phyloP scores from a whole-genome alignment of 2,329 filamentous ascomycete genomes.

The Ceratocystis lukuohia region DNA sequence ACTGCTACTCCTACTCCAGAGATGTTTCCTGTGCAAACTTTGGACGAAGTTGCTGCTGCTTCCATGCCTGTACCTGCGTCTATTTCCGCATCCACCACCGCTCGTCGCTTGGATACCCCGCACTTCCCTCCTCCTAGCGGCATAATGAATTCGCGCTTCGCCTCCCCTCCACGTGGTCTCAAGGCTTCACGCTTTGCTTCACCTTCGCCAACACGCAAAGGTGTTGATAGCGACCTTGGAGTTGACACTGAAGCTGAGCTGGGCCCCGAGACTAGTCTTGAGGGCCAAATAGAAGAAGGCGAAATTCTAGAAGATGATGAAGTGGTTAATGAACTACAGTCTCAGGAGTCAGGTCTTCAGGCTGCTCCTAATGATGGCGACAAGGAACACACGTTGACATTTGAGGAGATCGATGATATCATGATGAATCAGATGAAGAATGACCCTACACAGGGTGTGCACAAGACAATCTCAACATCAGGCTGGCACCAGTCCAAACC shows the following conservation, averaged over 20 bases:
- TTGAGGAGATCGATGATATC: constrained; percentile 81
- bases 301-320: constrained; percentile 21
- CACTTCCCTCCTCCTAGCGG: constrained; percentile 19
- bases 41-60: not conserved
- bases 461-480: constrained; percentile 36
- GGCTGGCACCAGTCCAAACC: constrained; percentile 36
- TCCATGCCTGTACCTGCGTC: constrained; percentile 19
- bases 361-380: constrained; percentile 23
- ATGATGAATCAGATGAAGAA: constrained; percentile 86
- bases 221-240: constrained; percentile 22
- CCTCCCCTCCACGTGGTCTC: constrained; percentile 29
- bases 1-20: constrained; percentile 20
- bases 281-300: constrained; percentile 24
- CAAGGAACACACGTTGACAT: constrained; percentile 35
- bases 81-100: not conserved
- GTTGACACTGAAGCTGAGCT: not conserved
- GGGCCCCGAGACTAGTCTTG: constrained; percentile 31
- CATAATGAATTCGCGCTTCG: constrained; percentile 37
- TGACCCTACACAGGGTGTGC: constrained; percentile 61
- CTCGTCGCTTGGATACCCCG: constrained; percentile 21
- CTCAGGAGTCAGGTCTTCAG: constrained; percentile 20
- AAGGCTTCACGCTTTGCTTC: constrained; percentile 38
- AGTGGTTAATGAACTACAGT: constrained; percentile 16
- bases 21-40: constrained; percentile 16
- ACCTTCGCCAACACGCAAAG: constrained; percentile 32